Evolutionary conservation across 805 yeast genomes (phyloP).

Genomic region (Alloascoidea africana): DNA sequence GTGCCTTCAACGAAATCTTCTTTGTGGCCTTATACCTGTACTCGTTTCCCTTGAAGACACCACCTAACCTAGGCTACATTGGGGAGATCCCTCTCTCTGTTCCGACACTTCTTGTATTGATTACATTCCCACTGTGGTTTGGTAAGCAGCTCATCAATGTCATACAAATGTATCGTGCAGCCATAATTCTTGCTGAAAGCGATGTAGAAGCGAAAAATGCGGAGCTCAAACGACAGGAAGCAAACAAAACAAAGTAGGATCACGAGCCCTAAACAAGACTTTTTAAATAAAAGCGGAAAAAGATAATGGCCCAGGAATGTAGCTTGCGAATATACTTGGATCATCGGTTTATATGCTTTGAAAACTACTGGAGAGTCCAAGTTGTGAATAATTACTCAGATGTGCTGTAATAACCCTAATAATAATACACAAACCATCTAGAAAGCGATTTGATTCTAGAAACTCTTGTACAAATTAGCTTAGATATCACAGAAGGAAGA

Average conservation of each 20-base stretch:
- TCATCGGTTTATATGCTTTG: no score
- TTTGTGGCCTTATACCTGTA: conserved; percentile 78
- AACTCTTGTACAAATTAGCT: no score
- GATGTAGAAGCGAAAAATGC: conserved; percentile 45
- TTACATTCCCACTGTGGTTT: conserved; percentile 74
- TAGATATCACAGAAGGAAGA: no score
- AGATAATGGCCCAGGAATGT: no score
- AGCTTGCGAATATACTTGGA: no score
- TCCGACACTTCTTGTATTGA: conserved; percentile 40
- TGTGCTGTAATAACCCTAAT: no score
- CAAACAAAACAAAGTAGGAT: background rate
- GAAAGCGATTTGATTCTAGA: no score
- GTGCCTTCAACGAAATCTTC: conserved; percentile 88
- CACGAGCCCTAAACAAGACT: no score
- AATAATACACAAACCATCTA: no score
- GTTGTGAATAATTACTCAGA: no score
- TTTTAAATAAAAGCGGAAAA: no score
- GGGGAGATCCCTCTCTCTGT: conserved; percentile 29
- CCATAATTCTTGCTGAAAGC: conserved; percentile 56
- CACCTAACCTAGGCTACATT: conserved; percentile 23
- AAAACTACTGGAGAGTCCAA: no score
- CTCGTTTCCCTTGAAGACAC: conserved; percentile 35
- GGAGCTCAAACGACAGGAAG: conserved; percentile 1
- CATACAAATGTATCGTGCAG: conserved; percentile 79
- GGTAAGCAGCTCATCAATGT: conserved; percentile 86